Evolutionary conservation across 805 yeast genomes (phyloP).

Genomic region (Metschnikowia noctiluminum): DNA sequence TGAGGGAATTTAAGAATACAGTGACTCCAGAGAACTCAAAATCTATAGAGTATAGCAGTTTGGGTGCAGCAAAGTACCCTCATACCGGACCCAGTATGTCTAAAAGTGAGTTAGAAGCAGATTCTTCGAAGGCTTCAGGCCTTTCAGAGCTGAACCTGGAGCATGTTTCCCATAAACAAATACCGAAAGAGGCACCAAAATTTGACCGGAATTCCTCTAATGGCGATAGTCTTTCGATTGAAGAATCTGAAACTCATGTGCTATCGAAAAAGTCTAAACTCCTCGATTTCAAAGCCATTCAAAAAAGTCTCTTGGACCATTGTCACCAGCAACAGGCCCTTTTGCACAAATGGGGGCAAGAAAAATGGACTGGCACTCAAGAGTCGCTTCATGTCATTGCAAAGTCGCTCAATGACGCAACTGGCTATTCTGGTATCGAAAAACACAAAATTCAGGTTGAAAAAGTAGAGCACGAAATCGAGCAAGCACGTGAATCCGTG

Average conservation of each 20-base stretch:
- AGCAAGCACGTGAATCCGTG: slow-evolving; percentile 46
- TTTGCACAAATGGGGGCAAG: slow-evolving; percentile 36
- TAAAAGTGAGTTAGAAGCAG: no score
- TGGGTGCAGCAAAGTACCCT: not conserved
- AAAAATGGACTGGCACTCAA: slow-evolving; percentile 53
- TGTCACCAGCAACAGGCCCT: slow-evolving; percentile 33
- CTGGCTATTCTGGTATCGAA: slow-evolving; percentile 86
- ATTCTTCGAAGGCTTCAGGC: no score
- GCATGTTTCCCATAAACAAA: not conserved
- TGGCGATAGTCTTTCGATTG: no score
- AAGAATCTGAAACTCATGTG: no score
- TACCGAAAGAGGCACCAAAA: not conserved
- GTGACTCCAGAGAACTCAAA: no score
- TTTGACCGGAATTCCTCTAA: no score
- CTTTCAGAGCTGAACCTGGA: not conserved
- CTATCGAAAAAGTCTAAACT: no score
- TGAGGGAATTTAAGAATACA: not conserved
- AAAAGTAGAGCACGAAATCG: slow-evolving; percentile 49
- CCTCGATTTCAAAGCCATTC: not conserved
- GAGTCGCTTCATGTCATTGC: slow-evolving; percentile 59
- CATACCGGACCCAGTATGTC: no score
- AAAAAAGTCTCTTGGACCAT: slow-evolving; percentile 45
- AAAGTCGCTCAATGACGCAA: slow-evolving; percentile 77
- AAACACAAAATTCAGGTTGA: slow-evolving; percentile 61
- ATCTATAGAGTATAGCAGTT: not conserved